Base-by-base conservation (phyloP, 140 eudicot species). In the Oenanthe javanica region DNA sequence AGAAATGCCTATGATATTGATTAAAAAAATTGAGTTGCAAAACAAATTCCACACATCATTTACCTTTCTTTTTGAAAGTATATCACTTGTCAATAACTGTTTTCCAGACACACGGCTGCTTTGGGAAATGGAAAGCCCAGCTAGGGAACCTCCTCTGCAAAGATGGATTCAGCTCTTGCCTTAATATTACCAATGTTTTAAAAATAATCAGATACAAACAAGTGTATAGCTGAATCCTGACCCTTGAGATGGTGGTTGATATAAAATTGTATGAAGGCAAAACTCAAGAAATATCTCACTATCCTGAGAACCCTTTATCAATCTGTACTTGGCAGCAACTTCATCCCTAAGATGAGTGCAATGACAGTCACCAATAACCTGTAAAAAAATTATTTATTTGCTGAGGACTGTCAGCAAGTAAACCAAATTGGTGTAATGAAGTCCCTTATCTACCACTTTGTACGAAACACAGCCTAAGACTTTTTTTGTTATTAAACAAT, bases 351-450 rank as follows among this genome's bases (percentile, higher is more conserved):
- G 76, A 81, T 89, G n/a, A 71, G 83, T 81, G 11, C 91, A 83
- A 85, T 94, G 93, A 72, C 93, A 89, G 47, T 92, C 98, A 67
- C 98, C 97, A 84, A 94, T 88, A 78, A 92, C 97, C 98, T 94
- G 84, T 74, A 90, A 84, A 82, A 59, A 42, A 31, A 10, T 31
- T 47, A 4, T 18, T 69, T 78, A 21, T 74, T 75, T 61, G 48
- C 21, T 46, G 43, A 18, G 59, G 51, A 23, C 25, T 74, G 36
- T 74, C 25, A 21, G 46, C 55, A 72, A 57, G 45, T 13, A 81
- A 54, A 59, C 38, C 43, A 55, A 83, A 48, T 42, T 73, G 55
- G 4, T 43, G 54, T 4, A 14, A 43, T 19, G 55, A 43, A 42
- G 36, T 73, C 42, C 77, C 46, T 42, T 9, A 10, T 0, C 21